Conservation (phyloP, 2,329 filamentous ascomycete species). For the Cryphonectria radicalis region DNA sequence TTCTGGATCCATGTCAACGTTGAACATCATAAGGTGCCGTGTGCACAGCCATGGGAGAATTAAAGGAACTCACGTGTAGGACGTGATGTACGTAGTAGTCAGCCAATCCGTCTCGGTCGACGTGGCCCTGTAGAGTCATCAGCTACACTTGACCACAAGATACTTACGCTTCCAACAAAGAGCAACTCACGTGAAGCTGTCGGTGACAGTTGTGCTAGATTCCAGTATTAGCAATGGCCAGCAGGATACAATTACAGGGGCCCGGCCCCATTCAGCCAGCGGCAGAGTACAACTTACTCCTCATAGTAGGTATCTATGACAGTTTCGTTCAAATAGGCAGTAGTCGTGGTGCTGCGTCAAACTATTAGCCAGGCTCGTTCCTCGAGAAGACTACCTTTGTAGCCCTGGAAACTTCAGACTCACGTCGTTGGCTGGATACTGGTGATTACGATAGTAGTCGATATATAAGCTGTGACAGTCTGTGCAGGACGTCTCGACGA, state of each 20-base stretch:
- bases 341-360: constrained; percentile 1
- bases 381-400: background rate
- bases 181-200: constrained; percentile 13
- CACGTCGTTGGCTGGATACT: constrained; percentile 8
- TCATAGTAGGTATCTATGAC: background rate
- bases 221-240: background rate
- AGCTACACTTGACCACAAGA: background rate
- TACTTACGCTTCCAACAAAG: background rate
- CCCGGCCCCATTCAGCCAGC: background rate
- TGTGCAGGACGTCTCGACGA: background rate
- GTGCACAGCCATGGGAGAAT: background rate
- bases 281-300: constrained; percentile 3
- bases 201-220: constrained; percentile 7
- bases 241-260: background rate
- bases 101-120: constrained; percentile 10
- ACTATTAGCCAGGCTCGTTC: background rate
- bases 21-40: background rate
- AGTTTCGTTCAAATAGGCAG: background rate
- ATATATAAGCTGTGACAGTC: constrained; percentile 14
- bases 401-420: background rate
- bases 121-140: constrained; percentile 7
- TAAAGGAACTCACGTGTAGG: constrained; percentile 6
- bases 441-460: constrained; percentile 5
- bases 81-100: constrained; percentile 9
- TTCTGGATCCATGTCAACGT: constrained; percentile 20